These are phyloP conservation scores for Nitzschia putrida DNA, from an alignment of 108 stramenopile genomes.

Conservation along the genomic window DNA sequence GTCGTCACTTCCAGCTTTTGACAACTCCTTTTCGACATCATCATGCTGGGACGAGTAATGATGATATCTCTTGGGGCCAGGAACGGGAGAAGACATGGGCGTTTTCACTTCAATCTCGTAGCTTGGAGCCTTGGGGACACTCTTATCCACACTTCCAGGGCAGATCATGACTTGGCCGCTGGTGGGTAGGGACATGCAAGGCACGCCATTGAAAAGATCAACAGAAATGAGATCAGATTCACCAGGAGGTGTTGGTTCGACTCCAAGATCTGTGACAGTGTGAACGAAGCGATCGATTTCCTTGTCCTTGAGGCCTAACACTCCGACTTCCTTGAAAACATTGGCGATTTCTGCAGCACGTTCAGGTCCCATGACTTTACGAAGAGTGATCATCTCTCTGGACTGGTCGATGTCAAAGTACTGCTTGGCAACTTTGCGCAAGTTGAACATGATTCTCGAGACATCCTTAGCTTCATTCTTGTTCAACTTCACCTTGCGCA, in stretches of 20 bases:
- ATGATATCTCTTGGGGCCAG: not conserved
- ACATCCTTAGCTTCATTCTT: constrained; percentile 14
- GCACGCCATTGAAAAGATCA: constrained; percentile 1
- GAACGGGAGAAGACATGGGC: not conserved
- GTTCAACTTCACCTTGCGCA: constrained; percentile 12
- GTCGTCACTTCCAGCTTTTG: not conserved
- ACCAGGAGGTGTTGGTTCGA: not conserved
- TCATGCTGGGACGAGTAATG: constrained; percentile 3
- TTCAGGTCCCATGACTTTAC: constrained; percentile 10
- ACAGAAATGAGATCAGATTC: constrained; percentile 2
- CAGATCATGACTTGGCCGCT: not conserved
- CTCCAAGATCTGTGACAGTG: not conserved
- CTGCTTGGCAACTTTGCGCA: constrained; percentile 7
- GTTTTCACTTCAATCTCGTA: not conserved
- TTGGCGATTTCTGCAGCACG: constrained; percentile 2
- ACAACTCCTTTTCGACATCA: not conserved
- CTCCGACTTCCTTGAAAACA: not conserved
- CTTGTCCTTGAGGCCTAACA: constrained; percentile 1
- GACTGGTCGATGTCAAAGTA: constrained; percentile 2
- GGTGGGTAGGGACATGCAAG: not conserved
- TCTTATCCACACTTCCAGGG: not conserved
- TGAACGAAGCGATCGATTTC: constrained; percentile 11
- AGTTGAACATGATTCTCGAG: constrained; percentile 14
- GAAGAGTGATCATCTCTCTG: constrained; percentile 8
- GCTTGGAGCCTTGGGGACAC: not conserved